Evolutionary conservation across 2,329 filamentous ascomycete species (phyloP), one percentile per base, ranked within the genome.

Genomic region (Keithomyces neogunnii): DNA sequence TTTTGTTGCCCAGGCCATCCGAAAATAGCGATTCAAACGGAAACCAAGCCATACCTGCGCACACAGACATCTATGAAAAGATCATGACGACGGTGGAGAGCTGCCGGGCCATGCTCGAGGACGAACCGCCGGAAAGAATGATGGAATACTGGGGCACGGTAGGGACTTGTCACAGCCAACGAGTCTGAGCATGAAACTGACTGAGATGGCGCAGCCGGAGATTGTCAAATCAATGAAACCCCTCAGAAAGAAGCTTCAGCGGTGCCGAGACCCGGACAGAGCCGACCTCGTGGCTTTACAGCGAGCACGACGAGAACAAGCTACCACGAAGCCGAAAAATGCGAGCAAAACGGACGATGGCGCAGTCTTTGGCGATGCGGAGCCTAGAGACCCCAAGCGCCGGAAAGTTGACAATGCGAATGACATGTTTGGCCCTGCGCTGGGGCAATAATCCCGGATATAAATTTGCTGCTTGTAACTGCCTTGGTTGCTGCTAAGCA

Each of bases 181-280:
- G 11, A 7, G 10, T 29, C 3, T 2, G n/a, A 5, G 8, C 3
- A 26, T 28, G 7, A 5, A 31, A 4, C 40, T 19, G 1, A 35
- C 28, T 4, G 11, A 10, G 26, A 30, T 19, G 19, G 19, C 19
- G 3, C 55, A 75, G 72, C 67, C 68, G 55, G 78, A 75, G 51
- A 69, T 63, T 8, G 57, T 66, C 49, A 70, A 69, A 44, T 62
- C 63, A 3, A 74, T 82, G 57, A 80, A 79, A 42, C 76, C 77
- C 0, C 67, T 89, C 10, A 76, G 82, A 13, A 82, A 78, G 67
- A 90, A 89, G 63, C 72, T 91, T n/a, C 81, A 80, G 54, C 80
- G 77, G 59, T 91, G 87, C 59, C 75, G 84, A 52, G 87, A 92
- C 60, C 86, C 87, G 0, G 84, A 88, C 58, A 81, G 87, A 51